Percentiles rank a stretch among this genome's conserved stretches.
Conservation (phyloP, 345 rosid species). For the Tarenaya hassleriana region DNA sequence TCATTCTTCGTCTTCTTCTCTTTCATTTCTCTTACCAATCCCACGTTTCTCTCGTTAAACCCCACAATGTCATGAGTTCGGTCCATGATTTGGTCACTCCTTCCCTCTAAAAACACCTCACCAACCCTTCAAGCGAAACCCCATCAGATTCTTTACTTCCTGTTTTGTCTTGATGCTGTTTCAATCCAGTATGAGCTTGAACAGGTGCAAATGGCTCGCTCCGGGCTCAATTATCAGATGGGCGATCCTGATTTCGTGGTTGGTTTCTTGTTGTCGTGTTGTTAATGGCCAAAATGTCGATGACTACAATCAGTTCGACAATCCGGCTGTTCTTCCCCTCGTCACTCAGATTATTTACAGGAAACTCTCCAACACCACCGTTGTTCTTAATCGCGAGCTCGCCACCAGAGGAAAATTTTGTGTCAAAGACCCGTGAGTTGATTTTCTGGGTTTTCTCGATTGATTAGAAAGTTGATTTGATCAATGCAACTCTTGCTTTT, state of each 20-base stretch:
- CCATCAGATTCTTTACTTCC: conserved; percentile 1
- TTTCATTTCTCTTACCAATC: too few relatives aligned
- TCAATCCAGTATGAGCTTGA: conserved; percentile 33
- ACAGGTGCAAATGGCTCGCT: conserved; percentile 27
- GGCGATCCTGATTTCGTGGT: conserved; percentile 37
- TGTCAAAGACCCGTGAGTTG: conserved; percentile 62
- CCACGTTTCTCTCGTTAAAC: too few relatives aligned
- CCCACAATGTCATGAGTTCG: neutral
- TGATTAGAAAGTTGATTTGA: neutral
- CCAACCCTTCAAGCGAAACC: too few relatives aligned
- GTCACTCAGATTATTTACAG: conserved; percentile 38
- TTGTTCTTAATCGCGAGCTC: conserved; percentile 40
- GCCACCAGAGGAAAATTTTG: conserved; percentile 53
- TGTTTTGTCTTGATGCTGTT: conserved; percentile 5
- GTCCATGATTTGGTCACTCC: neutral
- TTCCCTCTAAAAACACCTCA: too few relatives aligned
- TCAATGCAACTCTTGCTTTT: neutral
- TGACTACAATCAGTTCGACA: conserved; percentile 34
- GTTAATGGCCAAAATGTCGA: conserved; percentile 51
- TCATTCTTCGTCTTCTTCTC: too few relatives aligned
- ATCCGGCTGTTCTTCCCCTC: conserved; percentile 50
- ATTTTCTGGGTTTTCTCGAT: conserved; percentile 1
- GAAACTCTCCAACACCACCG: conserved; percentile 52
- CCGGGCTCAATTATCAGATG: conserved; percentile 34
- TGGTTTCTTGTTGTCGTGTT: conserved; percentile 20